Percentiles rank a stretch among this genome's conserved stretches.
Conservation (phyloP, 1,284 basidiomycete species). For the Farysia itapuensis region DNA sequence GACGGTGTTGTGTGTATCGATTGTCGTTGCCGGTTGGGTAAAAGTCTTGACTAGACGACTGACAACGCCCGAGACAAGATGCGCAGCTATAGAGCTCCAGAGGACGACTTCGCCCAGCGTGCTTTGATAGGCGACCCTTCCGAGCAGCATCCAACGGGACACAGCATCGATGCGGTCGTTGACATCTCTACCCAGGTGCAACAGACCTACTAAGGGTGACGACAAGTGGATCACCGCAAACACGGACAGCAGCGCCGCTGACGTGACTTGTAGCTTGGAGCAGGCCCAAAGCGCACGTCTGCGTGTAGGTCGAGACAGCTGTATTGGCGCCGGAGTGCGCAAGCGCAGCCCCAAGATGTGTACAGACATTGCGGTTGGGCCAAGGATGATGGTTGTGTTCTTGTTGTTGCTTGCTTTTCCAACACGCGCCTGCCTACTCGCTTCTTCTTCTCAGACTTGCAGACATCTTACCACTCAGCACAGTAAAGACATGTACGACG, state of each 20-base stretch:
- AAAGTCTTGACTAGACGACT: conserved; percentile 15
- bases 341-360: conserved; percentile 1
- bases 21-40: not conserved
- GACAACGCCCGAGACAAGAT: conserved; percentile 21
- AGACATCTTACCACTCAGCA: too few relatives aligned
- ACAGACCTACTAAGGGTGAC: conserved; percentile 14
- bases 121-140: conserved; percentile 51
- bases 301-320: too few relatives aligned
- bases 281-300: conserved; percentile 1
- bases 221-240: conserved; percentile 23
- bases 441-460: too few relatives aligned
- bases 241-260: conserved; percentile 6
- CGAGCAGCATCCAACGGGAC: conserved; percentile 45
- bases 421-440: too few relatives aligned
- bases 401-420: too few relatives aligned
- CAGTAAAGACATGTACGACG: too few relatives aligned
- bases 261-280: conserved; percentile 10
- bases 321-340: not conserved
- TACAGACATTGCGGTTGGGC: too few relatives aligned
- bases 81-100: conserved; percentile 33
- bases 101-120: conserved; percentile 38
- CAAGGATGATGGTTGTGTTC: too few relatives aligned
- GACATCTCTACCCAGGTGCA: conserved; percentile 13
- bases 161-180: conserved; percentile 25
- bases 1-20: not conserved